These are phyloP conservation scores for Curvularia eragrostidis DNA, from an alignment of 2,329 filamentous ascomycete species.

Conservation along the genomic window DNA sequence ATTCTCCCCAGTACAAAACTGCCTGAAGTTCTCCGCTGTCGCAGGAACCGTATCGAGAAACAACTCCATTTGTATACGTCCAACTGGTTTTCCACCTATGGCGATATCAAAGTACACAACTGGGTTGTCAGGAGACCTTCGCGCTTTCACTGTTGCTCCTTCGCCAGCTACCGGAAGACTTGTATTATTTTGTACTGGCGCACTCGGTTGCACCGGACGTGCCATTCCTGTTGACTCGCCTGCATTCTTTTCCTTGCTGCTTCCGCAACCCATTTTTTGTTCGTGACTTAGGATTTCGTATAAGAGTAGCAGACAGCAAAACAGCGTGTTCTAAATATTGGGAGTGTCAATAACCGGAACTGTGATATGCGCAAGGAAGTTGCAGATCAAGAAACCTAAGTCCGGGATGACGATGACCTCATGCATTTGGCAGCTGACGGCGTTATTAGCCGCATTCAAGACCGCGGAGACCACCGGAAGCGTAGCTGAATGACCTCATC, in stretches of 20 bases:
- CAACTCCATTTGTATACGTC: slow-evolving; percentile 84
- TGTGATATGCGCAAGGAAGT: neutral
- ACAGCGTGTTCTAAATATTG: neutral
- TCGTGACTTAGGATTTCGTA: neutral
- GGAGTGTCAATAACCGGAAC: too few species aligned
- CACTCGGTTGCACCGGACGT: slow-evolving; percentile 10
- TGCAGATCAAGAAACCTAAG: neutral
- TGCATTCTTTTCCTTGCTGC: slow-evolving; percentile 17
- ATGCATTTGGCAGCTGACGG: neutral
- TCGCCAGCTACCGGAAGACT: slow-evolving; percentile 1
- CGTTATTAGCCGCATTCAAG: neutral
- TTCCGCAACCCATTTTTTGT: slow-evolving; percentile 20
- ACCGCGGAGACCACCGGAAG: neutral
- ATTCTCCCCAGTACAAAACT: slow-evolving; percentile 75
- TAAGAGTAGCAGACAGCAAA: neutral
- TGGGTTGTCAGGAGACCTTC: slow-evolving; percentile 21
- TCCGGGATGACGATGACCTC: neutral
- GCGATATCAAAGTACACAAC: slow-evolving; percentile 27
- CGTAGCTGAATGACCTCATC: neutral
- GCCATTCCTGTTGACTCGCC: slow-evolving; percentile 17
- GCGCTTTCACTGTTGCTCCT: slow-evolving; percentile 11
- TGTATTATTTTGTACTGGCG: neutral
- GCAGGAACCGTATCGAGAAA: slow-evolving; percentile 83
- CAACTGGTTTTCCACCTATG: slow-evolving; percentile 58
- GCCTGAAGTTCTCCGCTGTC: slow-evolving; percentile 80